Base-by-base conservation (phyloP, 257 asterid genomes). In the Nicotiana benthamiana region DNA sequence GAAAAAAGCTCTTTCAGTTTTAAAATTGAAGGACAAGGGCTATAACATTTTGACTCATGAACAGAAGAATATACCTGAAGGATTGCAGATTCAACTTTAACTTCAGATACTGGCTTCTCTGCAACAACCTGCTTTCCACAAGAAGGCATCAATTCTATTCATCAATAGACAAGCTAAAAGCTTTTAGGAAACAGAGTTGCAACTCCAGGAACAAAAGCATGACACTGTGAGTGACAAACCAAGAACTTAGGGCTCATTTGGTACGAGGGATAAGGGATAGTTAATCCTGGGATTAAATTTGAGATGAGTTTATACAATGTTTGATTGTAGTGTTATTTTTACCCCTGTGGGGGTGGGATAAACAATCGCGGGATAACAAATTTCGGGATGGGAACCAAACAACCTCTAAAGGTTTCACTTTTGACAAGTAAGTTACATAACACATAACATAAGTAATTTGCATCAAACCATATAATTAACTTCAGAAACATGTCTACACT, bases 121-220 rank as follows among this genome's bases (percentile, higher is more conserved):
- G 90, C 90, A 80, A 24, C 80, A 68, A 84, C 92, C 92, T 91
- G 91, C 4, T 72, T 72, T 46, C 13, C 32, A 43, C 3, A 43
- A 72, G 4, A 72, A 72, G 24, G 24, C 15, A 24, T 13, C 0
- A 10, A 6, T 3, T 70, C 34, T 43, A 5, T 2, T 12, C 77
- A 43, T 70, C 57, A 20, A 43, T 2, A 10, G 46, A 70, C 34
- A 20, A 12, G 34, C 15, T 26, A 1, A 43, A 70, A 70, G 26
- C 57, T 20, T 68, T 40, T 10, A 36, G 77, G 9, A 16, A 5
- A 68, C 24, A 40, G 34, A 17, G 56, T 11, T 36, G 7, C 56
- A 68, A 64, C 24, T 64, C 24, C 9, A 64, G 70, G 74, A 64
- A 64, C 74, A 64, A 27, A 64, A 1, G 24, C 17, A 64, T 64